These are phyloP conservation scores for Pisolithus thermaeus DNA, from an alignment of 1,284 basidiomycete species.

Conservation along the genomic window DNA sequence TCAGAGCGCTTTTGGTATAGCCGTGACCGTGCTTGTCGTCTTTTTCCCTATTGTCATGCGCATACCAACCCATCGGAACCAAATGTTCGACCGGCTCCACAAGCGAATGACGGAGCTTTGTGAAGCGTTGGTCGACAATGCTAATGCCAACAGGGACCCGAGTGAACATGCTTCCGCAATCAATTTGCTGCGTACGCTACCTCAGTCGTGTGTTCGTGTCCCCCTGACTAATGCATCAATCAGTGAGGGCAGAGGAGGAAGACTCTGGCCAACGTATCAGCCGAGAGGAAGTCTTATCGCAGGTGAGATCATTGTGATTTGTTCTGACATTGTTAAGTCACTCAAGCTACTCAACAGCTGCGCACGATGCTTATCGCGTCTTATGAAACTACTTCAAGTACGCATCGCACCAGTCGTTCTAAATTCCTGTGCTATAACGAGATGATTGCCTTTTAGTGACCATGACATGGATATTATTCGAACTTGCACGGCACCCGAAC, in stretches of 20 bases:
- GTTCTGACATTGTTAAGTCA: neutral
- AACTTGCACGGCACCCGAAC: constrained; percentile 19
- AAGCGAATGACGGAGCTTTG: constrained; percentile 41
- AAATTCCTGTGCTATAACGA: neutral
- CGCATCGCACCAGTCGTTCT: neutral
- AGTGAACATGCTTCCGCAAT: constrained; percentile 36
- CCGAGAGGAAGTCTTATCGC: neutral
- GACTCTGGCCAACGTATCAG: neutral
- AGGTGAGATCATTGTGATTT: neutral
- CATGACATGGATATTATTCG: constrained; percentile 29
- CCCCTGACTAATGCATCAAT: neutral
- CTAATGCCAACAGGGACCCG: constrained; percentile 5
- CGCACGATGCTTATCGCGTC: constrained; percentile 25
- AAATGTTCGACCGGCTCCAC: constrained; percentile 32
- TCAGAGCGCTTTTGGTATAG: constrained; percentile 23
- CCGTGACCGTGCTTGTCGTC: constrained; percentile 41
- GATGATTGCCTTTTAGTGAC: constrained; percentile 4
- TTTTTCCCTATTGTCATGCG: constrained; percentile 30
- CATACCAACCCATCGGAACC: constrained; percentile 38
- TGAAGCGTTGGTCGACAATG: neutral
- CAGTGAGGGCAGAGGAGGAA: neutral
- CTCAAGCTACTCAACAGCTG: constrained; percentile 10
- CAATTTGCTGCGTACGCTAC: constrained; percentile 14
- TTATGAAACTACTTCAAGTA: constrained; percentile 26
- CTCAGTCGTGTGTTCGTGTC: neutral